phyloP scores from a whole-genome alignment of 495 filamentous ascomycete species.

The Penicillium simplicissimum region DNA sequence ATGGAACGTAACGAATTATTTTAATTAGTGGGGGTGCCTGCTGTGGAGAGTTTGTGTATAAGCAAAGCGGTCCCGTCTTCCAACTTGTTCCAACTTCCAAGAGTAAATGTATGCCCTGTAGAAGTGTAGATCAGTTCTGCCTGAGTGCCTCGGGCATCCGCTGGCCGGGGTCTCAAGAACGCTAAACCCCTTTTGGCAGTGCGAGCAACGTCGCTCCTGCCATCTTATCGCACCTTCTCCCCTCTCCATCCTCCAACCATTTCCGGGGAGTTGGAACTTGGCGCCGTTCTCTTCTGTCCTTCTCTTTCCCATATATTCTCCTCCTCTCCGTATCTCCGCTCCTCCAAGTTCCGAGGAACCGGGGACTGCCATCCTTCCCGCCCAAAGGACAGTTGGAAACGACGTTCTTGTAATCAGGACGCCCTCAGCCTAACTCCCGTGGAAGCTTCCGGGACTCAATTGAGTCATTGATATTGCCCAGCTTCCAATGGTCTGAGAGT shows the following conservation, averaged over 20 bases:
- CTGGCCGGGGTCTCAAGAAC: not conserved
- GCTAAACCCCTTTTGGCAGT: conserved; percentile 19
- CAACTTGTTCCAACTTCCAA: too few relatives aligned
- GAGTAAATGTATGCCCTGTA: too few relatives aligned
- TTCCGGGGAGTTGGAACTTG: conserved; percentile 1
- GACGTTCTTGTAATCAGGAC: conserved; percentile 3
- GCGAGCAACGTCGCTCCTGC: conserved; percentile 21
- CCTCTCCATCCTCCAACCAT: conserved; percentile 18
- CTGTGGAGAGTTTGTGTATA: not conserved
- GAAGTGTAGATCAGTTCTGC: not conserved
- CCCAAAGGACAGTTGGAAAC: not conserved
- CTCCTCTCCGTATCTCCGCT: not conserved
- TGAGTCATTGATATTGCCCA: conserved; percentile 8
- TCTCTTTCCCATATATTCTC: not conserved
- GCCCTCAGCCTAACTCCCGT: conserved; percentile 2
- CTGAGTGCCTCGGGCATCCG: not conserved
- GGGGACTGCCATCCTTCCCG: not conserved
- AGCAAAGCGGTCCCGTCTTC: too few relatives aligned
- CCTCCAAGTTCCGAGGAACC: not conserved
- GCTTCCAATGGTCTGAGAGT: conserved; percentile 9
- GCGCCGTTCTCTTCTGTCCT: not conserved
- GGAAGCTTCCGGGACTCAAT: conserved; percentile 11
- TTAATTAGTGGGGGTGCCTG: not conserved
- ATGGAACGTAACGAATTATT: conserved; percentile 29
- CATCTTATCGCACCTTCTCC: conserved; percentile 23